Conservation (phyloP, 805 yeast species). For the Ogataea glucozyma region DNA sequence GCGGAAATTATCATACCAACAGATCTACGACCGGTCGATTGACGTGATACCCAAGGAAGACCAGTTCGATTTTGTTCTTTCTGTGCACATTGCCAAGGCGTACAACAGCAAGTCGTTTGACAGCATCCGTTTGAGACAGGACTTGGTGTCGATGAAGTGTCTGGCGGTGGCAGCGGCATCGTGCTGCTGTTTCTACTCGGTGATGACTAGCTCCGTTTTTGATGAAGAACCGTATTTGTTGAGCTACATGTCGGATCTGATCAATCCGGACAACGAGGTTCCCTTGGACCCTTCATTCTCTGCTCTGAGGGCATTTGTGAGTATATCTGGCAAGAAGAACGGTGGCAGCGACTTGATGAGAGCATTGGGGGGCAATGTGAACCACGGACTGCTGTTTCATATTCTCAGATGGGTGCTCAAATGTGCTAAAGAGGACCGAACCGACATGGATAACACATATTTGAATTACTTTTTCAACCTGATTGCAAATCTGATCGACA, state of each 20-base stretch:
- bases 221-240: slow-evolving; percentile 73
- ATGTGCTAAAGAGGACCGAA: slow-evolving; percentile 39
- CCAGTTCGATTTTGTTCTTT: slow-evolving; percentile 63
- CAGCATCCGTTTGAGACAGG: slow-evolving; percentile 54
- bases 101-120: slow-evolving; percentile 57
- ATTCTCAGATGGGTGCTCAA: slow-evolving; percentile 64
- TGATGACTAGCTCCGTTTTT: slow-evolving; percentile 63
- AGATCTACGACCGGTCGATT: slow-evolving; percentile 62
- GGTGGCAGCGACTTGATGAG: slow-evolving; percentile 79
- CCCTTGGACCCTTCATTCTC: slow-evolving; percentile 55
- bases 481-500: slow-evolving; percentile 60
- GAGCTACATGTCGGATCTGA: slow-evolving; percentile 66
- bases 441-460: slow-evolving; percentile 27
- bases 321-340: slow-evolving; percentile 62
- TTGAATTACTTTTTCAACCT: slow-evolving; percentile 54
- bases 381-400: slow-evolving; percentile 80
- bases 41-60: slow-evolving; percentile 59
- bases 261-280: slow-evolving; percentile 63
- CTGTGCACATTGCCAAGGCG: slow-evolving; percentile 68
- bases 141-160: slow-evolving; percentile 64
- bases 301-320: slow-evolving; percentile 67
- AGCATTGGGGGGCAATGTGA: slow-evolving; percentile 80
- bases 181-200: slow-evolving; percentile 55
- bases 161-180: slow-evolving; percentile 65
- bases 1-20: slow-evolving; percentile 53